phyloP scores from a whole-genome alignment of 768 basidiomycete species.

The Piloderma croceum region DNA sequence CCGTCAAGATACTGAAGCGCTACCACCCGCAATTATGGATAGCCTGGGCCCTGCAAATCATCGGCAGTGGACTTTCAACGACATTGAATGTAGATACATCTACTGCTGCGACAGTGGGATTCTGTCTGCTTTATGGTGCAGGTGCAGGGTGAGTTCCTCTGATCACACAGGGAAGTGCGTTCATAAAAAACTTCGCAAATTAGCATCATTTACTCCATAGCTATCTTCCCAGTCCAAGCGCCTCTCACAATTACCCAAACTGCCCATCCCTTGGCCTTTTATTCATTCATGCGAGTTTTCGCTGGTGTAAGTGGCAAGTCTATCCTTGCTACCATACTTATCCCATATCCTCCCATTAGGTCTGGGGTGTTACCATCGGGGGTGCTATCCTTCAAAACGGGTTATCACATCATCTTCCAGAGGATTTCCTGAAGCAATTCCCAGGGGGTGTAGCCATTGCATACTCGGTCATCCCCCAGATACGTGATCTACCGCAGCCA shows the following conservation, averaged over 20 bases:
- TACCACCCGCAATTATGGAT: conserved; percentile 30
- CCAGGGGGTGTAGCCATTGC: conserved; percentile 13
- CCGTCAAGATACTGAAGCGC: conserved; percentile 21
- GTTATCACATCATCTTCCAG: conserved; percentile 20
- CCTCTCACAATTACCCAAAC: background rate
- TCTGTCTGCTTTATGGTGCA: too few species aligned
- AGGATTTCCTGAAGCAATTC: conserved; percentile 11
- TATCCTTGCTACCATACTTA: conserved; percentile 29
- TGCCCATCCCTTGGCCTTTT: conserved; percentile 6
- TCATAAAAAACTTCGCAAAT: too few species aligned
- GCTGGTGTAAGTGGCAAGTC: conserved; percentile 23
- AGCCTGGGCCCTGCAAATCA: conserved; percentile 32
- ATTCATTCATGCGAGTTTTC: conserved; percentile 21
- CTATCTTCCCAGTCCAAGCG: conserved; percentile 19
- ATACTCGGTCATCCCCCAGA: conserved; percentile 25
- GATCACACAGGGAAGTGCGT: too few species aligned
- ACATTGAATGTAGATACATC: conserved; percentile 18
- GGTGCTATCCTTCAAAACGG: conserved; percentile 21
- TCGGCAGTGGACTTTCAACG: conserved; percentile 33
- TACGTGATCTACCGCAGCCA: conserved; percentile 14
- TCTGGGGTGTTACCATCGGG: conserved; percentile 30
- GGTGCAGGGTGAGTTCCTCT: too few species aligned
- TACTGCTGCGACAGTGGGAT: conserved; percentile 22
- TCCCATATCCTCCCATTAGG: conserved; percentile 3
- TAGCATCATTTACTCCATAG: too few species aligned